These are phyloP conservation scores for Pecoramyces ruminantium DNA, from an alignment of 192 early-diverging fungal species.

Conservation along the genomic window DNA sequence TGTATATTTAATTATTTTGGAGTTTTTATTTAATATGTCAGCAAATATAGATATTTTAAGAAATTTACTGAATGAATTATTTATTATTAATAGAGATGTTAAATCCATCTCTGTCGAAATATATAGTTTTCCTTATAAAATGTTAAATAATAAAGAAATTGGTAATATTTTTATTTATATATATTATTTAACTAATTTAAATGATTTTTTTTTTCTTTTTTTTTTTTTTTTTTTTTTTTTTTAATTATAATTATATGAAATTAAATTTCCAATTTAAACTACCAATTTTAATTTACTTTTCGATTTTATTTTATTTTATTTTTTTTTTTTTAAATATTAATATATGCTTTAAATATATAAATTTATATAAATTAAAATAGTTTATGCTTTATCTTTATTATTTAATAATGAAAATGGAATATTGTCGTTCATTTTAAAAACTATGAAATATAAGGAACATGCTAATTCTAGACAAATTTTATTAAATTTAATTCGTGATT, in stretches of 20 bases:
- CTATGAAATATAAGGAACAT: background rate
- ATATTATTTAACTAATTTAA: too few species aligned
- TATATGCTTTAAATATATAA: too few species aligned
- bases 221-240: too few species aligned
- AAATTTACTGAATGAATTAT: background rate
- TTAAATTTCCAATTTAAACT: too few species aligned
- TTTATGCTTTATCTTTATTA: background rate
- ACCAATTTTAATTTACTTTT: too few species aligned
- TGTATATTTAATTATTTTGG: too few species aligned
- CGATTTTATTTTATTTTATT: too few species aligned
- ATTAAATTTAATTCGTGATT: background rate
- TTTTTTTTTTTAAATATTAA: too few species aligned
- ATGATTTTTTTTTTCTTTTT: too few species aligned
- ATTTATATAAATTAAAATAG: background rate
- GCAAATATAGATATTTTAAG: background rate
- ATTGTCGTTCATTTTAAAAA: background rate
- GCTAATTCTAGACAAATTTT: background rate
- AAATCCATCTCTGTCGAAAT: background rate
- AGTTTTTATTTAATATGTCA: background rate
- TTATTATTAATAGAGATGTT: background rate
- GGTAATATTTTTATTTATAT: too few species aligned
- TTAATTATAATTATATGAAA: too few species aligned
- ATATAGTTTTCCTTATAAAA: background rate
- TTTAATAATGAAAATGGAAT: background rate
- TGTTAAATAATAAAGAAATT: background rate